These are phyloP conservation scores for Backusella psychrophila DNA, from an alignment of 192 early-diverging fungal genomes.

Conservation along the genomic window DNA sequence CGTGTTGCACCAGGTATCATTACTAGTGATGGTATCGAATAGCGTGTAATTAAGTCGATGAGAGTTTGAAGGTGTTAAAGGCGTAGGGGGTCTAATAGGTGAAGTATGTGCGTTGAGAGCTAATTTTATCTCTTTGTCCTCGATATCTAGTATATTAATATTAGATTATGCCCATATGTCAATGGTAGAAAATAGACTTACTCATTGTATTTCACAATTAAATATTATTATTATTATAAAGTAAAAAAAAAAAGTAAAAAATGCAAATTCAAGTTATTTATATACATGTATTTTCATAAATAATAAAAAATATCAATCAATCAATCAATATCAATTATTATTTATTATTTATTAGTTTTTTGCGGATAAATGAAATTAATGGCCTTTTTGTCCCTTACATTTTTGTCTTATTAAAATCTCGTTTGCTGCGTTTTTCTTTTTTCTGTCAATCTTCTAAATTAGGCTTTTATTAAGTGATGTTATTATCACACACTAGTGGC, in stretches of 20 bases:
- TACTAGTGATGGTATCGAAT: not conserved
- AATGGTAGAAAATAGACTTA: not conserved
- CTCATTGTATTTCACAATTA: not conserved
- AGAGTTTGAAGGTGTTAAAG: conserved; percentile 2
- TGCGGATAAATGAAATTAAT: conserved; percentile 2
- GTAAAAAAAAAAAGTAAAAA: not conserved
- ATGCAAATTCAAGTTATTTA: not conserved
- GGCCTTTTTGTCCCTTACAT: not conserved
- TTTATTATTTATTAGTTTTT: not conserved
- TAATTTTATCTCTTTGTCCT: not conserved
- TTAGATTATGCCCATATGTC: not conserved
- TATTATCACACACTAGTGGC: not conserved
- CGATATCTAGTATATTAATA: not conserved
- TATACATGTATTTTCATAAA: not conserved
- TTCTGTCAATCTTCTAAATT: conserved; percentile 8
- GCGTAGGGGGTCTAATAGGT: not conserved
- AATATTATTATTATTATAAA: not conserved
- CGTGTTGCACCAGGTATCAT: not conserved
- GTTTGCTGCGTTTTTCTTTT: not conserved
- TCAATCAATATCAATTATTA: not conserved
- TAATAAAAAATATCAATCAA: not conserved
- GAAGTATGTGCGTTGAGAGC: not conserved
- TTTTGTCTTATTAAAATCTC: not conserved
- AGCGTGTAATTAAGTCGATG: not conserved
- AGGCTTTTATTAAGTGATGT: not conserved